Percentiles rank a stretch among this genome's conserved stretches.
phyloP scores from a whole-genome alignment of 805 yeast genomes.

The Suhomyces vadensis region DNA sequence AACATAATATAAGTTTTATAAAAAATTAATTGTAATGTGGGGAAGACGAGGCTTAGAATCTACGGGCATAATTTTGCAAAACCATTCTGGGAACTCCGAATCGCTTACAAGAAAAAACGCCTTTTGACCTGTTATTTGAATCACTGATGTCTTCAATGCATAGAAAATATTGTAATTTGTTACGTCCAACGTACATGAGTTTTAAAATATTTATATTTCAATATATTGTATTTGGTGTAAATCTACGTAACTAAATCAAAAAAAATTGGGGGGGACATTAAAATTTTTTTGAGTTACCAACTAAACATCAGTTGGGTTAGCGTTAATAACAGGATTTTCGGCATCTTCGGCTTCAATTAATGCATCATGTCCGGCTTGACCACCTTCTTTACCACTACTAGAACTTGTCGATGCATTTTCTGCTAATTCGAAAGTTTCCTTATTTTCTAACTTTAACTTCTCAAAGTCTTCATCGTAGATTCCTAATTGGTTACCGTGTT shows the following conservation, averaged over 20 bases:
- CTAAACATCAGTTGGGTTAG: constrained; percentile 12
- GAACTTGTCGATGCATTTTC: constrained; percentile 20
- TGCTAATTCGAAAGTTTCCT: constrained; percentile 18
- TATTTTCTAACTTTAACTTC: constrained; percentile 36
- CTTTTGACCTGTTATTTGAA: no score
- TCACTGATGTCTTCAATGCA: no score
- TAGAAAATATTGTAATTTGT: no score
- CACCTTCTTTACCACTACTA: constrained; percentile 14
- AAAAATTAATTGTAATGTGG: background rate
- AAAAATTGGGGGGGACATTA: background rate
- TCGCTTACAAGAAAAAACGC: no score
- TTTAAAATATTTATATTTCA: background rate
- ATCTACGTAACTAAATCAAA: background rate
- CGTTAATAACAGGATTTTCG: background rate
- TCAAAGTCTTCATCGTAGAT: constrained; percentile 46
- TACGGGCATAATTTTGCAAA: no score
- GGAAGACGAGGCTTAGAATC: background rate
- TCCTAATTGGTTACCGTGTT: constrained; percentile 59
- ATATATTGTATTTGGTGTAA: background rate
- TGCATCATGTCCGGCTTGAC: constrained; percentile 11
- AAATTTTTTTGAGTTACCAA: background rate
- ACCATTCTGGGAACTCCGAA: no score
- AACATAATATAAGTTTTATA: constrained; percentile 5
- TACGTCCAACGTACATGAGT: no score
- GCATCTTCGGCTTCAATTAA: constrained; percentile 5